phyloP scores from a whole-genome alignment of 2,329 filamentous ascomycete genomes.

The Myriosclerotinia curreyana region DNA sequence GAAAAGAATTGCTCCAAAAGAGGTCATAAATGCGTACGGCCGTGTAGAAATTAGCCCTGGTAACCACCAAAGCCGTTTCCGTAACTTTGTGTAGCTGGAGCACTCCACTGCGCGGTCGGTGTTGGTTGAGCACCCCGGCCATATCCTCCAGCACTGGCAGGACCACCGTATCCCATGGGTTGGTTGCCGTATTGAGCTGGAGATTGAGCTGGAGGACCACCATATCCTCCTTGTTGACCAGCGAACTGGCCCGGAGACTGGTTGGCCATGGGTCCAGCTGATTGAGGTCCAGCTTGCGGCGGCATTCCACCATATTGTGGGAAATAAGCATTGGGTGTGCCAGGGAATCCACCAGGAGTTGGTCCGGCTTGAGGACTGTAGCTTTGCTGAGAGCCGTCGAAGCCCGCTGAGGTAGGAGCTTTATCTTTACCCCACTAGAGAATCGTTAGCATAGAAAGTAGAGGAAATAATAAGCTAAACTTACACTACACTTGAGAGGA shows the following conservation, averaged over 20 bases:
- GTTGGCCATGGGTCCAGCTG: slow-evolving; percentile 41
- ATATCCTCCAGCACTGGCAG: slow-evolving; percentile 77
- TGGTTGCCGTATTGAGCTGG: slow-evolving; percentile 62
- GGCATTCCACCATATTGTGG: slow-evolving; percentile 81
- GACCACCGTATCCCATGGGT: slow-evolving; percentile 69
- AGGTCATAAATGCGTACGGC: slow-evolving; percentile 18
- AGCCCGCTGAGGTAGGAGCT: slow-evolving; percentile 73
- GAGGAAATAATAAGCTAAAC: slow-evolving; percentile 43
- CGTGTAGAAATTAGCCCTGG: slow-evolving; percentile 49
- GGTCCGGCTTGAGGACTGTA: slow-evolving; percentile 73
- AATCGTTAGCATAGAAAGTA: slow-evolving; percentile 38
- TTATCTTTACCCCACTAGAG: slow-evolving; percentile 97
- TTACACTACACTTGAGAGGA: slow-evolving; percentile 96
- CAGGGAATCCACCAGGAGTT: slow-evolving; percentile 67
- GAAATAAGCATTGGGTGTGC: slow-evolving; percentile 78
- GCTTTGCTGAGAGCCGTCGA: slow-evolving; percentile 71
- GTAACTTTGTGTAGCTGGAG: slow-evolving; percentile 58
- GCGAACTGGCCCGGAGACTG: slow-evolving; percentile 48
- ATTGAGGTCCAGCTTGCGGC: slow-evolving; percentile 40
- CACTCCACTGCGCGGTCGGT: slow-evolving; percentile 43
- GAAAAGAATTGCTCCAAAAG: slow-evolving; percentile 22
- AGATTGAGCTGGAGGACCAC: slow-evolving; percentile 58
- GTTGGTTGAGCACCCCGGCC: slow-evolving; percentile 63
- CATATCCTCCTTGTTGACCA: slow-evolving; percentile 66
- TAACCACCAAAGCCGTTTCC: slow-evolving; percentile 62